These are phyloP conservation scores for Neonectria sp. DNA, from an alignment of 2,329 filamentous ascomycete species.

Conservation along the genomic window DNA sequence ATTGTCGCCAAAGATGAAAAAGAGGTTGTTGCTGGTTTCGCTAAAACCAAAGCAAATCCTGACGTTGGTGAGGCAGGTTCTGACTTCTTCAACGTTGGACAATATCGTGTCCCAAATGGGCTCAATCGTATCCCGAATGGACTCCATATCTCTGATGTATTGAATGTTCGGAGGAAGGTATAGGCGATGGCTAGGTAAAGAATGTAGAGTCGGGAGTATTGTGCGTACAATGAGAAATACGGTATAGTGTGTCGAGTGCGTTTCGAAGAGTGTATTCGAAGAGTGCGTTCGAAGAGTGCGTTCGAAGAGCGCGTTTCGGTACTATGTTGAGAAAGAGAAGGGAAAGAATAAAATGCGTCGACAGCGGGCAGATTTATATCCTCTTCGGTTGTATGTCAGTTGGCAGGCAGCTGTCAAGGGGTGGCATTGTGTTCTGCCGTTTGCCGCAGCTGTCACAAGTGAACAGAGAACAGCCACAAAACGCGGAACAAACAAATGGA, in stretches of 20 bases:
- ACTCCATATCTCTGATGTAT: background rate
- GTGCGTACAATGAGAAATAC: background rate
- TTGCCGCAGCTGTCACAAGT: background rate
- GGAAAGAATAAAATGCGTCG: background rate
- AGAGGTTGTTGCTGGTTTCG: slow-evolving; percentile 27
- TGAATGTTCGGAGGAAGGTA: background rate
- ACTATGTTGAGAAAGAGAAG: background rate
- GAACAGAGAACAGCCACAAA: background rate
- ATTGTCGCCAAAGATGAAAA: slow-evolving; percentile 13
- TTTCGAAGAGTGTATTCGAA: background rate
- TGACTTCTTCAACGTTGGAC: background rate
- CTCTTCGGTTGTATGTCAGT: background rate
- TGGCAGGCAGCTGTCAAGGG: background rate
- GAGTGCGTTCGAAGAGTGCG: background rate
- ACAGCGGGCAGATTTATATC: background rate
- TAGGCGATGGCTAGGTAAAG: background rate
- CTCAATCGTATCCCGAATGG: background rate
- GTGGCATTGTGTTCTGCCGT: background rate
- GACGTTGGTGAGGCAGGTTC: background rate
- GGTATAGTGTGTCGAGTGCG: background rate
- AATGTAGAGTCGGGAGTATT: background rate
- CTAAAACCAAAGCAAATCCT: slow-evolving; percentile 22
- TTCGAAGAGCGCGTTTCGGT: background rate
- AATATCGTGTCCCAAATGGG: background rate
- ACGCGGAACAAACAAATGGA: background rate